phyloP scores from a whole-genome alignment of 176 grass and related monocot genomes.

The Panicum miliaceum region DNA sequence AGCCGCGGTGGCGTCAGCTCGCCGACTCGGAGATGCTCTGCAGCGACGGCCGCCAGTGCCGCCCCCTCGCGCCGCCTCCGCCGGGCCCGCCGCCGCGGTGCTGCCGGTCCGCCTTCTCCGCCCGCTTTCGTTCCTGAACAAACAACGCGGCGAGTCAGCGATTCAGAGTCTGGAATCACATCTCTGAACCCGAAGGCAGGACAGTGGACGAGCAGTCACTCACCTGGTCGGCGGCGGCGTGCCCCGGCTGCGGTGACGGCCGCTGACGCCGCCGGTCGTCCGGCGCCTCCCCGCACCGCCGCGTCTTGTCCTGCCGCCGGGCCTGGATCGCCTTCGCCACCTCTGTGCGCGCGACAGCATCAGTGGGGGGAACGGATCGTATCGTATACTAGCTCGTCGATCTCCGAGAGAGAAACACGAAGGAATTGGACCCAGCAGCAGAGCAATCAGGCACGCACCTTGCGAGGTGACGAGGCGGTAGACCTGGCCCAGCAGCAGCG shows the following conservation, averaged over 20 bases:
- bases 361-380: neutral
- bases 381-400: neutral
- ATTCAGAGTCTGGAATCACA: neutral
- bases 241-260: neutral
- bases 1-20: slow-evolving; percentile 9
- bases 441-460: slow-evolving; percentile 46
- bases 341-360: slow-evolving; percentile 5
- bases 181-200: neutral
- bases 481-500: slow-evolving; percentile 73
- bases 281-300: slow-evolving; percentile 2
- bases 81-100: slow-evolving; percentile 4
- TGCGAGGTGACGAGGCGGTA: slow-evolving; percentile 94
- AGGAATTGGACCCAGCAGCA: neutral
- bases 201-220: neutral
- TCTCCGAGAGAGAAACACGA: neutral
- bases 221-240: neutral
- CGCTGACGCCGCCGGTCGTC: slow-evolving; percentile 4
- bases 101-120: slow-evolving; percentile 38
- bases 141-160: slow-evolving; percentile 4
- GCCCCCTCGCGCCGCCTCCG: neutral
- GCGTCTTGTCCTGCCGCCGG: slow-evolving; percentile 59
- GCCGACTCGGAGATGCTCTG: slow-evolving; percentile 57
- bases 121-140: slow-evolving; percentile 35
- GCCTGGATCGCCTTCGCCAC: slow-evolving; percentile 70
- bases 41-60: slow-evolving; percentile 53